Evolutionary conservation across 352 stramenopile genomes (phyloP).

Genomic region (Globisporangium cederbergense): DNA sequence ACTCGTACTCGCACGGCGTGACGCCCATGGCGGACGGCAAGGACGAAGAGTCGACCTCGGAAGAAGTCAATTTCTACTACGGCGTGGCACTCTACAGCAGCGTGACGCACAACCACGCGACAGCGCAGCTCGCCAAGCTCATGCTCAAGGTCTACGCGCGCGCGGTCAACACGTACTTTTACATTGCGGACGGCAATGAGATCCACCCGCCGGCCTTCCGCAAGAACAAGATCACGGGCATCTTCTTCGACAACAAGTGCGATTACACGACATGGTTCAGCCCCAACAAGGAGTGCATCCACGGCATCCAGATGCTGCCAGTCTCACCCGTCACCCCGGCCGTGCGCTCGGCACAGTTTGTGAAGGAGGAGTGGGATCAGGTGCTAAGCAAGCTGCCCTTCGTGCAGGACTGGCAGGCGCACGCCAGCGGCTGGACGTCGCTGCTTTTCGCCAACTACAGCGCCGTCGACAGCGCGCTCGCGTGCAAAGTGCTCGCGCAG

Average conservation of each 20-base stretch:
- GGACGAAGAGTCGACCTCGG: conserved; percentile 65
- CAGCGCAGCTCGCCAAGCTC: conserved; percentile 39
- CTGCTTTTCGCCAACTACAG: conserved; percentile 62
- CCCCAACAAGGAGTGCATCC: conserved; percentile 68
- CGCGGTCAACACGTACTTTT: conserved; percentile 69
- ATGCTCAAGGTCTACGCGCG: conserved; percentile 58
- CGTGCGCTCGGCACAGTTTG: conserved; percentile 35
- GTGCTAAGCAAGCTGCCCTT: conserved; percentile 50
- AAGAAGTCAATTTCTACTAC: conserved; percentile 73
- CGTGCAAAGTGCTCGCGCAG: conserved; percentile 32
- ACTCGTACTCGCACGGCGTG: conserved; percentile 69
- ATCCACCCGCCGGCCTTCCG: conserved; percentile 49
- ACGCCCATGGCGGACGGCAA: conserved; percentile 71
- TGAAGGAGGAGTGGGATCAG: conserved; percentile 61
- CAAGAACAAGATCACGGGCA: conserved; percentile 67
- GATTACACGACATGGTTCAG: conserved; percentile 79
- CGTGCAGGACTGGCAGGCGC: conserved; percentile 43
- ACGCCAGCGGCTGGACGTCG: conserved; percentile 55
- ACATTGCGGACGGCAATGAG: conserved; percentile 36
- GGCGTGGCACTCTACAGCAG: conserved; percentile 46
- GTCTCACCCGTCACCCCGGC: conserved; percentile 51
- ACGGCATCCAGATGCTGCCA: conserved; percentile 75
- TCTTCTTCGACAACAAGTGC: conserved; percentile 79
- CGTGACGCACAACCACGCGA: conserved; percentile 39
- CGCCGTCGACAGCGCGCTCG: conserved; percentile 31